Conservation (phyloP, 441 rosid genomes). For the Breynia disticha region DNA sequence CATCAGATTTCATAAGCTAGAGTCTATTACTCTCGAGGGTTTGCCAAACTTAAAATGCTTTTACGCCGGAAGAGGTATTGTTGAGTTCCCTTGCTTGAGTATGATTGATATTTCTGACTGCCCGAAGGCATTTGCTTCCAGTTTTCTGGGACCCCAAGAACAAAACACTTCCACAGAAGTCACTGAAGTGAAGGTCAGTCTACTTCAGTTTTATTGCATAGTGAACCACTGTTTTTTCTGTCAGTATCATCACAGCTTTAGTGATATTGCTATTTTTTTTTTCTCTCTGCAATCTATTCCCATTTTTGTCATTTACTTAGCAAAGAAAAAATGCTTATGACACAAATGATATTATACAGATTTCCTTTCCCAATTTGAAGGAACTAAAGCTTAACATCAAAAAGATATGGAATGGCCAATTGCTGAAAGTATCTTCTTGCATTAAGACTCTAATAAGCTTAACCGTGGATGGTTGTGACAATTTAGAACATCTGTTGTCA, state of each 20-base stretch:
- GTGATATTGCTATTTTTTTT: too few relatives aligned
- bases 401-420: background rate
- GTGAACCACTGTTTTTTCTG: too few relatives aligned
- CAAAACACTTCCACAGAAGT: background rate
- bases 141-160: background rate
- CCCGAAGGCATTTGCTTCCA: background rate
- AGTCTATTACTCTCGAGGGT: background rate
- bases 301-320: too few relatives aligned
- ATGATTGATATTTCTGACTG: background rate
- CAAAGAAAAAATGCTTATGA: background rate
- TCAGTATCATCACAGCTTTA: too few relatives aligned
- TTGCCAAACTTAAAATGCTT: background rate
- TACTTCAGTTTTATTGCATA: too few relatives aligned
- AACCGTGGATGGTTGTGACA: background rate
- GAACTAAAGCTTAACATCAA: background rate
- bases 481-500: constrained; percentile 11
- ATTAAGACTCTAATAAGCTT: background rate
- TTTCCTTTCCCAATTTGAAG: constrained; percentile 5
- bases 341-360: constrained; percentile 1
- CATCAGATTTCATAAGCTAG: background rate
- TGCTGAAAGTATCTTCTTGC: background rate
- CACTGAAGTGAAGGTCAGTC: background rate
- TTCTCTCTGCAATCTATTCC: too few relatives aligned
- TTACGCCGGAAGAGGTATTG: background rate
- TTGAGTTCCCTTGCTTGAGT: background rate